These are phyloP conservation scores for Colletotrichum horii DNA, from an alignment of 2,329 filamentous ascomycete species.

Conservation along the genomic window DNA sequence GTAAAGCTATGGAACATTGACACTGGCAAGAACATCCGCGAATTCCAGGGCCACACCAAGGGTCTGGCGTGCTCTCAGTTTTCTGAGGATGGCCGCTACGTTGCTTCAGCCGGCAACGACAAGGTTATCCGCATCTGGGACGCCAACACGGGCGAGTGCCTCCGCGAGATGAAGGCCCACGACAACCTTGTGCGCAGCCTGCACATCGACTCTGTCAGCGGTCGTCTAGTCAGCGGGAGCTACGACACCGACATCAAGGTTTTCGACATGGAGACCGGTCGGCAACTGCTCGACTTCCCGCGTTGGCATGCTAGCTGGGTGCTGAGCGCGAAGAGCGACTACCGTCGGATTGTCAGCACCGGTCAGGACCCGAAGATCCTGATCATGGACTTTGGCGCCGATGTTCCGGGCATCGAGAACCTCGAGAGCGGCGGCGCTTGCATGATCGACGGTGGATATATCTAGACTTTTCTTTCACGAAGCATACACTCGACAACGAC, in stretches of 20 bases:
- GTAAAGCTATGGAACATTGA: constrained; percentile 97
- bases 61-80: constrained; percentile 96
- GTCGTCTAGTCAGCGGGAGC: constrained; percentile 86
- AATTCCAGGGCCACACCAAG: constrained; percentile 89
- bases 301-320: constrained; percentile 98
- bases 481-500: neutral
- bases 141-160: constrained; percentile 84
- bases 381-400: constrained; percentile 87
- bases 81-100: constrained; percentile 90
- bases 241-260: constrained; percentile 97
- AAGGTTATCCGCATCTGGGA: constrained; percentile 96
- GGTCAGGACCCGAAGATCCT: constrained; percentile 93
- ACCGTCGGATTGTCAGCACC: constrained; percentile 90
- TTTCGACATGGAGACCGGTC: constrained; percentile 83
- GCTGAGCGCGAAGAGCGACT: constrained; percentile 93
- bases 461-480: constrained; percentile 24
- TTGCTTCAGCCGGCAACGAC: constrained; percentile 94
- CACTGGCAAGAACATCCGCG: constrained; percentile 85
- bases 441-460: constrained; percentile 35
- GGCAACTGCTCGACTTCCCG: constrained; percentile 83
- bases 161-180: constrained; percentile 83
- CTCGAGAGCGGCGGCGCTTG: constrained; percentile 51
- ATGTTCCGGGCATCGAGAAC: constrained; percentile 61
- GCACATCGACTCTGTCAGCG: constrained; percentile 87
- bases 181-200: constrained; percentile 85